Percentiles rank a stretch among this genome's conserved stretches.
These are phyloP conservation scores for Solanum corneliomulleri DNA, from an alignment of 257 asterid species.

Conservation along the genomic window DNA sequence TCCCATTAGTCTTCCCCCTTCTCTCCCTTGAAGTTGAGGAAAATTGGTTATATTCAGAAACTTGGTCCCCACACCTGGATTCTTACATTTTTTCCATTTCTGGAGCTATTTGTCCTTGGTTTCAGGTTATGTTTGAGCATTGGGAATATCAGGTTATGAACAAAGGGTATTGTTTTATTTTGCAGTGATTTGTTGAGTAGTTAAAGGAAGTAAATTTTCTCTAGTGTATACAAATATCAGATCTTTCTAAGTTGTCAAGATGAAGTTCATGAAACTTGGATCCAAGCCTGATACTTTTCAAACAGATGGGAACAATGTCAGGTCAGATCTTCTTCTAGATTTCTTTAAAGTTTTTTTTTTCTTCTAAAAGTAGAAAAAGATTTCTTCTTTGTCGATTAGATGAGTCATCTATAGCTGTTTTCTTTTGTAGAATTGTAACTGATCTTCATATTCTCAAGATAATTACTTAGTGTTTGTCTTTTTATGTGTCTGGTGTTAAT, in stretches of 20 bases:
- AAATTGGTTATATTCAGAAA: constrained; percentile 31
- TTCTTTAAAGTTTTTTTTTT: background rate
- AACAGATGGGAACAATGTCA: constrained; percentile 56
- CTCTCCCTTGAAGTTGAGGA: constrained; percentile 20
- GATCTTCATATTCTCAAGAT: background rate
- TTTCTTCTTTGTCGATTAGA: background rate
- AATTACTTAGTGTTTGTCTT: background rate
- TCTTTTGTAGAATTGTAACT: background rate
- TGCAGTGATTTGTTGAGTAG: constrained; percentile 28
- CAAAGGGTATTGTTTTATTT: constrained; percentile 14
- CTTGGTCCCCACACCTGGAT: constrained; percentile 57
- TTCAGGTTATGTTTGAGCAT: constrained; percentile 25
- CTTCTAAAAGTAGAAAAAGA: background rate
- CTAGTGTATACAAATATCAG: constrained; percentile 10
- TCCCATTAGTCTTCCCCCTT: constrained; percentile 23
- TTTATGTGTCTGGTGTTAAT: background rate
- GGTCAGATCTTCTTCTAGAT: constrained; percentile 43
- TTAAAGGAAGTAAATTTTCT: constrained; percentile 10
- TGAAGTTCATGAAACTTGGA: constrained; percentile 99
- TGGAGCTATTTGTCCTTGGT: constrained; percentile 31
- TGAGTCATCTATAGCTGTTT: background rate
- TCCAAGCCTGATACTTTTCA: constrained; percentile 89
- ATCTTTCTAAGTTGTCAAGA: constrained; percentile 34
- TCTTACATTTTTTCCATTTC: constrained; percentile 22
- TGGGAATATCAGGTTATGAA: constrained; percentile 29